A percentile compares a stretch with the other conserved stretches of the same genome.
phyloP scores from a whole-genome alignment of 495 filamentous ascomycete species.

The Melanomma pulvis-pyrius region DNA sequence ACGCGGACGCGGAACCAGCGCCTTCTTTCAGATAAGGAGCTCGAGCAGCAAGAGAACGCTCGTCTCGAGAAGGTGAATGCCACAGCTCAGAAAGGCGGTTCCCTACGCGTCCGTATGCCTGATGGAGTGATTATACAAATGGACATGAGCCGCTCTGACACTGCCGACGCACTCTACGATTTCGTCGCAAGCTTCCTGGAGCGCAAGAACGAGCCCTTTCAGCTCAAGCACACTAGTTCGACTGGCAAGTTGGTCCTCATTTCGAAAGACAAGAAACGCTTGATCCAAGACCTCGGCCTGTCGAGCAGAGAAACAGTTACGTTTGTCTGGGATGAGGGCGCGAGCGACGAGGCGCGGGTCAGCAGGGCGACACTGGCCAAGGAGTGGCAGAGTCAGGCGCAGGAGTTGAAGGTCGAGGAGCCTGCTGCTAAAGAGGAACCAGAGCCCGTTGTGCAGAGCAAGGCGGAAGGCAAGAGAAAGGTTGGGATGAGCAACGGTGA shows the following conservation, averaged over 20 bases:
- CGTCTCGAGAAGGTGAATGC: conserved; percentile 64
- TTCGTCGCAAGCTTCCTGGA: conserved; percentile 62
- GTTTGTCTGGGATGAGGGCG: conserved; percentile 71
- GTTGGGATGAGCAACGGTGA: conserved; percentile 42
- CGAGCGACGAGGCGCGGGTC: conserved; percentile 51
- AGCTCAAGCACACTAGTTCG: conserved; percentile 50
- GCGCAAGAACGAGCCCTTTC: conserved; percentile 53
- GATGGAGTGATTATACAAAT: conserved; percentile 74
- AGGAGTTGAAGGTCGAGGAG: conserved; percentile 63
- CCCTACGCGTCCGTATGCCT: conserved; percentile 83
- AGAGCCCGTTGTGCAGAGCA: conserved; percentile 44
- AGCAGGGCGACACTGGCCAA: conserved; percentile 60
- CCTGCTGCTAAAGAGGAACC: conserved; percentile 27
- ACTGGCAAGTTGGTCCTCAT: conserved; percentile 34
- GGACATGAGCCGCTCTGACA: conserved; percentile 64
- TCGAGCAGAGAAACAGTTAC: conserved; percentile 72
- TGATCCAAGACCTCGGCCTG: conserved; percentile 75
- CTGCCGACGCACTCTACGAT: conserved; percentile 65
- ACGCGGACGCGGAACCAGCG: conserved; percentile 66
- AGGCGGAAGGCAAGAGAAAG: conserved; percentile 49
- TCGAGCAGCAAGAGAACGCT: conserved; percentile 59
- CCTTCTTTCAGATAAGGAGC: conserved; percentile 68
- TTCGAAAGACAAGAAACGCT: conserved; percentile 52
- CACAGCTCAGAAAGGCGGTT: conserved; percentile 60
- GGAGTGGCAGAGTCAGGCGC: conserved; percentile 67